Base-by-base conservation (phyloP, 2,329 filamentous ascomycete species). In the Proliferodiscus dingleyae region DNA sequence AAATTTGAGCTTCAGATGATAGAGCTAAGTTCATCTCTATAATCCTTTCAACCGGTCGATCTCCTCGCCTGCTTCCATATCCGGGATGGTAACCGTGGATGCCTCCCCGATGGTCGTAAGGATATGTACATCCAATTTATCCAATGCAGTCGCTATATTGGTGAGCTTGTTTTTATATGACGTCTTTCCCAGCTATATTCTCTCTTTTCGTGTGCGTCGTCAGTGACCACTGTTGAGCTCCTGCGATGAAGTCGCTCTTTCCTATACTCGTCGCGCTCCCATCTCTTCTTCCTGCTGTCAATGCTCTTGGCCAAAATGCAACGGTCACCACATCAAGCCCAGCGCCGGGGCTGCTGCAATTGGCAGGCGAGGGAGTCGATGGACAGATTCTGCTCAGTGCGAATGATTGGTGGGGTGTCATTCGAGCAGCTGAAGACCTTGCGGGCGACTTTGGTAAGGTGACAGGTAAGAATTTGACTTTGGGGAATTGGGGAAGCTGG, bases 401-500 rank as follows among this genome's bases (percentile, higher is more conserved):
- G 16, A 67, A 76, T 45, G 83, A 87, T 49, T 84, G 77, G 69
- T 82, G 79, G 66, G 83, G 81, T 46, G 83, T 87, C 1, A 71
- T 85, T 43, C 75, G 83, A 21, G 81, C 80, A 4, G 83, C 81
- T 0, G 71, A 80, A 30, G 83, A 88, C 62, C 71, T 88, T 8
- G 80, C 81, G 0, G 59, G 70, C 3, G 84, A 88, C 62, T 85
- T 88, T 65, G 82, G 82, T 13, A 76, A 80, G n/a, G 81, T 87
- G 4, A 85, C 81, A 0, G 81, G 82, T 7, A 72, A 66, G 21
- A 84, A 85, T 61, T 75, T 81, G 46, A 77, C 79, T 1, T 66
- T 64, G 36, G 58, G 52, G 2, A 56, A 57, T 41, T 61, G 56
- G 58, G 26, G 42, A 19, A 21, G 16, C 19, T 34, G 37, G 2